Conservation (phyloP, 345 rosid genomes). For the Dipteronia dyeriana region DNA sequence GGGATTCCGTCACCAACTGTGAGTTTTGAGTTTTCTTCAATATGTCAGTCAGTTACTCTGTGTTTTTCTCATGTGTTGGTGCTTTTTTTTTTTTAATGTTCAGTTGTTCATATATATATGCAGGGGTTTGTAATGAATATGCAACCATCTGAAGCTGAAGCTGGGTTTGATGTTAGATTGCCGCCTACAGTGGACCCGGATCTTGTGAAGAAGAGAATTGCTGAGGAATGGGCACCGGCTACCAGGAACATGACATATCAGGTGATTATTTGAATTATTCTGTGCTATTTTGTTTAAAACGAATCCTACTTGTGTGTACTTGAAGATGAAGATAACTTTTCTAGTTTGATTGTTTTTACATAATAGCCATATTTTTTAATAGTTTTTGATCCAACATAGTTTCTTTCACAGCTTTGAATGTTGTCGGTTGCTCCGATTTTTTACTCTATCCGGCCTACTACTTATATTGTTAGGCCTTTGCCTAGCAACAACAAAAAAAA, state of each 20-base stretch:
- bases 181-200: conserved; percentile 79
- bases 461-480: too few relatives aligned
- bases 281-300: neutral
- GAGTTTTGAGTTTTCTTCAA: conserved; percentile 25
- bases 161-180: conserved; percentile 80
- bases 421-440: too few relatives aligned
- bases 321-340: too few relatives aligned
- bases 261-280: conserved; percentile 37
- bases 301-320: too few relatives aligned
- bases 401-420: too few relatives aligned
- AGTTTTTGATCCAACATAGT: too few relatives aligned
- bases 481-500: too few relatives aligned
- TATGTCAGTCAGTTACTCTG: neutral
- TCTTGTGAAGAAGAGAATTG: conserved; percentile 58
- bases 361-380: too few relatives aligned
- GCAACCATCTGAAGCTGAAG: conserved; percentile 97
- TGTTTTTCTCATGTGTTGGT: neutral
- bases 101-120: neutral
- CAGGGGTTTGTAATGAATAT: conserved; percentile 92
- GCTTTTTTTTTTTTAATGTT: neutral
- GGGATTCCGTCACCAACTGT: conserved; percentile 71
- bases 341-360: too few relatives aligned
- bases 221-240: conserved; percentile 90
- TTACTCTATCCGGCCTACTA: too few relatives aligned
- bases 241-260: conserved; percentile 66